phyloP scores from a whole-genome alignment of 371 early-diverging fungal genomes.

The Syncephalis plumigaleata region DNA sequence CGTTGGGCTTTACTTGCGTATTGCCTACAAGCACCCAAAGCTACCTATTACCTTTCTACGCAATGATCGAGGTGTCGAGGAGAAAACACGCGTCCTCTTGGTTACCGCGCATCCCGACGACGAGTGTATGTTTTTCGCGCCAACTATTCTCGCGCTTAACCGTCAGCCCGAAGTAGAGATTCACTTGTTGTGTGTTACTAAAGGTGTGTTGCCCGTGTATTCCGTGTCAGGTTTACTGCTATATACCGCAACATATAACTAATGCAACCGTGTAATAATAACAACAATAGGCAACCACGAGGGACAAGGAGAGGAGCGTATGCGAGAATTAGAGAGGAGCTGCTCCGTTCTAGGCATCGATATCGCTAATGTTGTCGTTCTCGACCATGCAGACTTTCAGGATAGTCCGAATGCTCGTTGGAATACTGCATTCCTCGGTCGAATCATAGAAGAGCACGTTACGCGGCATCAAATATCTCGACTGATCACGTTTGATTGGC shows the following conservation, averaged over 20 bases:
- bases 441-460: constrained; percentile 33
- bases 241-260: constrained; percentile 35
- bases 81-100: constrained; percentile 37
- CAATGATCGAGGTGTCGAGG: constrained; percentile 4
- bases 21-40: no score
- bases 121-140: constrained; percentile 99
- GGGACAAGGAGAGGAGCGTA: constrained; percentile 55
- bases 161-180: constrained; percentile 25
- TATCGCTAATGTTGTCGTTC: no score
- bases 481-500: constrained; percentile 84
- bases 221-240: constrained; percentile 44
- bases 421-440: constrained; percentile 37
- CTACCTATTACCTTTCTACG: no score
- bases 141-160: constrained; percentile 44
- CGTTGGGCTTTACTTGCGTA: no score
- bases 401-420: constrained; percentile 62
- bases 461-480: constrained; percentile 21
- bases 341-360: constrained; percentile 37
- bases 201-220: constrained; percentile 25
- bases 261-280: neutral
- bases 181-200: constrained; percentile 69
- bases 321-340: constrained; percentile 55
- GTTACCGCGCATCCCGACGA: constrained; percentile 99
- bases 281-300: constrained; percentile 49
- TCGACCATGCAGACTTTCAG: constrained; percentile 21